Conservation (phyloP, 257 asterid genomes). For the Ligustrum vulgare region DNA sequence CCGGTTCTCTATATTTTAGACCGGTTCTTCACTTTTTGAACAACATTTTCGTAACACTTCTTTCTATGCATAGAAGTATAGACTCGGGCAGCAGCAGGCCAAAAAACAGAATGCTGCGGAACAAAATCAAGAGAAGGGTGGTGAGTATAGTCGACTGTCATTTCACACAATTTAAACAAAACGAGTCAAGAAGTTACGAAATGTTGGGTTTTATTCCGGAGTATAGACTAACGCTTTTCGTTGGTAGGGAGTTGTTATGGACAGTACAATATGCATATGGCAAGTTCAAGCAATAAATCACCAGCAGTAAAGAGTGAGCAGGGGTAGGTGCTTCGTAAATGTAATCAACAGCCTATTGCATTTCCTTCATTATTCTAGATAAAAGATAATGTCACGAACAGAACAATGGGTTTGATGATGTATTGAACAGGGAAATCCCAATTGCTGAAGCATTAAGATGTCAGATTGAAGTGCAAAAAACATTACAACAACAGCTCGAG, state of each 20-base stretch:
- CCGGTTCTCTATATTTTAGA: too few species aligned
- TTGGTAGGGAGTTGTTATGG: constrained; percentile 52
- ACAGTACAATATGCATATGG: constrained; percentile 41
- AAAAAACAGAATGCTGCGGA: constrained; percentile 47
- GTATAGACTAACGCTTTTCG: not conserved
- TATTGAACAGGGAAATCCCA: constrained; percentile 59
- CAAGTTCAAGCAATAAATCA: constrained; percentile 48
- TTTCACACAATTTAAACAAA: not conserved
- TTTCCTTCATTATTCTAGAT: not conserved
- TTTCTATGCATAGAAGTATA: constrained; percentile 66
- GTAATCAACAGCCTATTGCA: not conserved
- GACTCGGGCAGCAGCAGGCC: constrained; percentile 79
- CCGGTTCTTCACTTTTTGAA: too few species aligned
- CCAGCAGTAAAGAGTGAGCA: constrained; percentile 53
- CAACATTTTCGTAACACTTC: too few species aligned
- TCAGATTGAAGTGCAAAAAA: constrained; percentile 79
- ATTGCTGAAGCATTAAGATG: constrained; percentile 56
- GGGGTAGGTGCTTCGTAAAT: constrained; percentile 46
- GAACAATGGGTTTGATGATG: not conserved
- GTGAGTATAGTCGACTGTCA: constrained; percentile 29
- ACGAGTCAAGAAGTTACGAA: not conserved
- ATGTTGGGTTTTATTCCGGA: not conserved
- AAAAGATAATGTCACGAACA: not conserved
- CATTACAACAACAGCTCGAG: constrained; percentile 79
- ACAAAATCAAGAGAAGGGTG: constrained; percentile 43